A percentile compares a stretch with the other conserved stretches of the same genome.
Conservation (phyloP, 2,329 filamentous ascomycete species). For the Epichloe glyceriae region DNA sequence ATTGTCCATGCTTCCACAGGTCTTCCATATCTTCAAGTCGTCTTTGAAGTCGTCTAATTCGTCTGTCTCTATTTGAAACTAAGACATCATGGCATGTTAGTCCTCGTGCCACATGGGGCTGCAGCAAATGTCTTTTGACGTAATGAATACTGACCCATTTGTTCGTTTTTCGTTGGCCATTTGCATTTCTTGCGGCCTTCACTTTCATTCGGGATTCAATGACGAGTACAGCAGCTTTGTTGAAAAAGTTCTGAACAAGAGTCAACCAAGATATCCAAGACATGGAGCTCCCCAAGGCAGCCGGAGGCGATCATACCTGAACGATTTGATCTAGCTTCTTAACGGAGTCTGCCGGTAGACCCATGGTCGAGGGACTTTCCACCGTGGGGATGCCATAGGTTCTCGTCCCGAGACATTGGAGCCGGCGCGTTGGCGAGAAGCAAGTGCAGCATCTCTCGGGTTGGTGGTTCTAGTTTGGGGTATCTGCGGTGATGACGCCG, state of each 20-base stretch:
- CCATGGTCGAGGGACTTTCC: constrained; percentile 27
- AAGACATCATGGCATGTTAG: constrained; percentile 3
- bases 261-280: background rate
- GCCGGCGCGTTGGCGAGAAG: constrained; percentile 27
- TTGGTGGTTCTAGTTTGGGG: constrained; percentile 57
- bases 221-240: constrained; percentile 75
- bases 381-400: constrained; percentile 32
- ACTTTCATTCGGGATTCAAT: constrained; percentile 69
- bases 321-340: constrained; percentile 87
- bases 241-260: constrained; percentile 65
- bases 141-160: constrained; percentile 59
- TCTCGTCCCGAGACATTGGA: constrained; percentile 31
- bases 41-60: constrained; percentile 82
- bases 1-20: constrained; percentile 61
- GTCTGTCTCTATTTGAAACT: constrained; percentile 94
- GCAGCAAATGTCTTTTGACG: background rate
- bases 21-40: constrained; percentile 71
- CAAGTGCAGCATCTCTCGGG: constrained; percentile 46
- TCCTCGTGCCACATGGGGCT: background rate
- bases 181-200: constrained; percentile 31
- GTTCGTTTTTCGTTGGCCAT: constrained; percentile 50
- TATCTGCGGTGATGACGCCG: constrained; percentile 57
- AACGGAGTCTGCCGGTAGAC: constrained; percentile 52
- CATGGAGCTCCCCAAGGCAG: background rate
- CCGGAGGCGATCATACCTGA: constrained; percentile 43